Base-by-base conservation (phyloP, 2,329 filamentous ascomycete species). In the Neophaeococcomyces aloes region DNA sequence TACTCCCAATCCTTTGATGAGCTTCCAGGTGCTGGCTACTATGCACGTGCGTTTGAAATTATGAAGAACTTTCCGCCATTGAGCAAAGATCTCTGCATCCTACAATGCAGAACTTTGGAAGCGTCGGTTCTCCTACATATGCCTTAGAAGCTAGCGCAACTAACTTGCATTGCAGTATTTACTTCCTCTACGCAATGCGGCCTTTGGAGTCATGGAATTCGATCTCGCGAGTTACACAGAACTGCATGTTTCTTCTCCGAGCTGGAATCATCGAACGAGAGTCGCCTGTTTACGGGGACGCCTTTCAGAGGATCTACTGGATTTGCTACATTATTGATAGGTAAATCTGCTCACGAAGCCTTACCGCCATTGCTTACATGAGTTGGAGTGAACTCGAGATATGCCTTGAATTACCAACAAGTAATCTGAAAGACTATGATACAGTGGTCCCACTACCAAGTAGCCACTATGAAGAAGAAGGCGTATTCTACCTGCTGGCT, bases 141-240 rank as follows among this genome's bases (percentile, higher is more conserved):
- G n/a, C n/a, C n/a, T n/a, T n/a, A n/a, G n/a, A n/a, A n/a, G n/a
- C n/a, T n/a, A n/a, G n/a, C n/a, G n/a, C n/a, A n/a, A n/a, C n/a
- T n/a, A n/a, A n/a, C n/a, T n/a, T n/a, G n/a, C n/a, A n/a, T n/a
- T n/a, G n/a, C n/a, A n/a, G n/a, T n/a, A n/a, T n/a, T n/a, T n/a
- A n/a, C n/a, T n/a, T n/a, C n/a, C n/a, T n/a, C n/a, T n/a, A n/a
- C n/a, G 64, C 62, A 0, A 64, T 73, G 39, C 65, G 66, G 38
- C 68, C 69, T 0, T 58, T 68, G 34, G 61, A 68, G 37, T 72
- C 70, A 0, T 76, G 72, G 72, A 61, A 66, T 3, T 66, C 68
- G 55, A 75, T 75, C 48, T 61, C 69, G 0, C 71, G 74, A 48
- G 69, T 70, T 0, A 29, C 37, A 14, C 37, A 39, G 19, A 17